Percentiles rank a stretch among this genome's conserved stretches.
Conservation (phyloP, 495 filamentous ascomycete genomes). For the Astrothelium subdiscretum region DNA sequence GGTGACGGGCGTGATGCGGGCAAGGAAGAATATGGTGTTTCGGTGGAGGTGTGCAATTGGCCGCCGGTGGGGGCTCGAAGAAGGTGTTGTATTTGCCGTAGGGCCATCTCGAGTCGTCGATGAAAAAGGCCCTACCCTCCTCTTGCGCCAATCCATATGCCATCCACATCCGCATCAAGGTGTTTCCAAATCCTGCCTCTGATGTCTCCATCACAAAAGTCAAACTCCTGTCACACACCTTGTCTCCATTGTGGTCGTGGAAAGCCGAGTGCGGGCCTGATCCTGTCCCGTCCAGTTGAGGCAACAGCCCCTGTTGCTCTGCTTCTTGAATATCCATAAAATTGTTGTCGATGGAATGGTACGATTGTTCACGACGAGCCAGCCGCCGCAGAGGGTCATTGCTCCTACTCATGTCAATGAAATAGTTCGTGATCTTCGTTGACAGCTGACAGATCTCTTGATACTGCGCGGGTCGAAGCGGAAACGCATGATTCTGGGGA, state of each 20-base stretch:
- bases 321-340: conserved; percentile 60
- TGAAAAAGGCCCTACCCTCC: conserved; percentile 59
- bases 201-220: conserved; percentile 58
- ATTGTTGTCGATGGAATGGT: conserved; percentile 47
- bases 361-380: conserved; percentile 22
- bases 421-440: neutral
- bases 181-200: conserved; percentile 56
- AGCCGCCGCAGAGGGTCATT: conserved; percentile 25
- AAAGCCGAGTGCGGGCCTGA: conserved; percentile 21
- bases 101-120: conserved; percentile 66
- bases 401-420: neutral
- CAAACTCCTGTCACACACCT: conserved; percentile 51
- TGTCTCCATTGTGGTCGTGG: conserved; percentile 25
- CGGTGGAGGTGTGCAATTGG: conserved; percentile 49
- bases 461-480: conserved; percentile 47
- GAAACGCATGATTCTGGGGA: conserved; percentile 44
- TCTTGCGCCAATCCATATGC: conserved; percentile 61
- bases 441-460: conserved; percentile 40
- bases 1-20: conserved; percentile 53
- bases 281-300: conserved; percentile 17
- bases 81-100: conserved; percentile 59
- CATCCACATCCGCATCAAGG: conserved; percentile 61
- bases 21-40: conserved; percentile 55
- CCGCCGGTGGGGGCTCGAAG: conserved; percentile 48
- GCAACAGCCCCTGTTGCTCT: conserved; percentile 43